Conservation (phyloP, 305 asterid species). For the Rubia peregrina region DNA sequence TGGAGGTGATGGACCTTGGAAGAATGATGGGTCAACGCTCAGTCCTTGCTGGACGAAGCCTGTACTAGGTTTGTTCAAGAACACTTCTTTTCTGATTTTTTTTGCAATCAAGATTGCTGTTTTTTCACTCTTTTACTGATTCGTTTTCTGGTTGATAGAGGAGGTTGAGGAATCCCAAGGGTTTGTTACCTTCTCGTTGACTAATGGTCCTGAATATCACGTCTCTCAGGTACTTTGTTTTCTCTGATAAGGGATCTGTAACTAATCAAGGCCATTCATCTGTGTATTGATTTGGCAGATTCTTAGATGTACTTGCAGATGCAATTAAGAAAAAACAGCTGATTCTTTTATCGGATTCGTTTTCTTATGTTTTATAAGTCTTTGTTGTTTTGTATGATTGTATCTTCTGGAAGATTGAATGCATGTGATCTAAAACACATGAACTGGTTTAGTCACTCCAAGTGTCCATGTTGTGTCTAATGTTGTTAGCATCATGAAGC, state of each 20-base stretch:
- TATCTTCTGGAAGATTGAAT: not conserved
- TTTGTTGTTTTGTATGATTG: not conserved
- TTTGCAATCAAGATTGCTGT: not conserved
- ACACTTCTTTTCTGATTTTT: not conserved
- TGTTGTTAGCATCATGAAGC: not conserved
- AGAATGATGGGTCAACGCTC: constrained; percentile 45
- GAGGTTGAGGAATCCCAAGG: constrained; percentile 70
- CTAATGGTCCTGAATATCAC: constrained; percentile 97
- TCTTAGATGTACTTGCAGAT: not conserved
- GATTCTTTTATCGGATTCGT: not conserved
- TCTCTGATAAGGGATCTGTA: not conserved
- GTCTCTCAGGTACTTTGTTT: constrained; percentile 78
- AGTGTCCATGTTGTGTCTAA: no score
- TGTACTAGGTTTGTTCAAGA: constrained; percentile 43
- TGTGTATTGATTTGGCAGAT: not conserved
- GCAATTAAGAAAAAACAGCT: not conserved
- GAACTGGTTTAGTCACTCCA: not conserved
- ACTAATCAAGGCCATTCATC: not conserved
- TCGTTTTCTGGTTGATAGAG: constrained; percentile 34
- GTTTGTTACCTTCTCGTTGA: constrained; percentile 73
- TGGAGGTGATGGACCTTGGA: constrained; percentile 52
- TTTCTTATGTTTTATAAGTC: not conserved
- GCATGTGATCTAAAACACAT: not conserved
- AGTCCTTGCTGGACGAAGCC: constrained; percentile 73
- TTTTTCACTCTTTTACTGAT: not conserved